A percentile compares a stretch with the other conserved stretches of the same genome.
Conservation (phyloP, 2,329 filamentous ascomycete species). For the Coleophoma cylindrospora region DNA sequence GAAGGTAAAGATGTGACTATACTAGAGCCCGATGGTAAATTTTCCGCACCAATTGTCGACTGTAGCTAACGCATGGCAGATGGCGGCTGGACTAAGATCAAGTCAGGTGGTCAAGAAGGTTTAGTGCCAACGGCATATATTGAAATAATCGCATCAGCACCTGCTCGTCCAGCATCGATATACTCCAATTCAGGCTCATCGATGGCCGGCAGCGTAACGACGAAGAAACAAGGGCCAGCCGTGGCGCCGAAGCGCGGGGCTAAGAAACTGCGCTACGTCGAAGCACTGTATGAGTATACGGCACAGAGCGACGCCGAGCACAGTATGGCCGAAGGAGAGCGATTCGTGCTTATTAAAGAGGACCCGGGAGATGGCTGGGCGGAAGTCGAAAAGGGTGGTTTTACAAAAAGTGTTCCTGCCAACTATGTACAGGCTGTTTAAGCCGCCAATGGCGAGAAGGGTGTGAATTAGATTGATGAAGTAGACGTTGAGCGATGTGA, state of each 20-base stretch:
- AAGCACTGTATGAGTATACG: constrained; percentile 88
- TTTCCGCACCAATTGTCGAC: constrained; percentile 15
- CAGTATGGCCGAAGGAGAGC: constrained; percentile 85
- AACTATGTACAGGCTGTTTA: constrained; percentile 71
- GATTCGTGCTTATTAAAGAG: constrained; percentile 82
- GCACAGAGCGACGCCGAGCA: constrained; percentile 84
- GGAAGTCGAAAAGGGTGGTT: constrained; percentile 88
- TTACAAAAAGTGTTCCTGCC: constrained; percentile 84
- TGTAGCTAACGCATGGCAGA: constrained; percentile 44
- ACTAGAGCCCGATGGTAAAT: constrained; percentile 81
- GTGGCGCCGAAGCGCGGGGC: constrained; percentile 87
- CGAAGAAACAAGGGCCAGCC: constrained; percentile 39
- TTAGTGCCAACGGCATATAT: constrained; percentile 85
- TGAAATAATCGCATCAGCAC: constrained; percentile 51
- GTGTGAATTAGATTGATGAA: not conserved
- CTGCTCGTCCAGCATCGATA: constrained; percentile 60
- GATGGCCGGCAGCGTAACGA: constrained; percentile 44
- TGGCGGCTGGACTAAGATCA: constrained; percentile 89
- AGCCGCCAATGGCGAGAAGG: not conserved
- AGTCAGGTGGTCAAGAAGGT: constrained; percentile 69
- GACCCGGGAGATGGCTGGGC: constrained; percentile 94
- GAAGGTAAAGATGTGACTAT: constrained; percentile 76
- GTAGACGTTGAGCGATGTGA: no score
- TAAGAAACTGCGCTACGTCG: constrained; percentile 90
- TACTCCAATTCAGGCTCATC: constrained; percentile 77